These are phyloP conservation scores for Rubus idaeus DNA, from an alignment of 306 rosid species.

Conservation along the genomic window DNA sequence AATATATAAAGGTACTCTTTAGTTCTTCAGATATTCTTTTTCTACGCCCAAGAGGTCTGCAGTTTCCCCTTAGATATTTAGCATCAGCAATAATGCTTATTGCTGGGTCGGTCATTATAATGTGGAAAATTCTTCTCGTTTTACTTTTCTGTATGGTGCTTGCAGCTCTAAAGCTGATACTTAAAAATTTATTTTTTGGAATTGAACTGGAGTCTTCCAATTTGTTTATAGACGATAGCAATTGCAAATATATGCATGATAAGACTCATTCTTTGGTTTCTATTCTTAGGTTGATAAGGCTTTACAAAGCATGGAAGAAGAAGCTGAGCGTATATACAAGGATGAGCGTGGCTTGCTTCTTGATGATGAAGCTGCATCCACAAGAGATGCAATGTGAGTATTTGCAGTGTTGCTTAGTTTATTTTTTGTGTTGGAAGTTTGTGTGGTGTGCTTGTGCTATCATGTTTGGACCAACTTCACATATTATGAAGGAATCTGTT, in stretches of 20 bases:
- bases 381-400: slow-evolving; percentile 95
- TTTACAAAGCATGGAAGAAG: slow-evolving; percentile 85
- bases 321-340: slow-evolving; percentile 89
- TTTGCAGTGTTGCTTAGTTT: slow-evolving; percentile 12
- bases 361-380: slow-evolving; percentile 94
- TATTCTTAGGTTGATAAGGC: slow-evolving; percentile 84
- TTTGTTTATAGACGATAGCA: neutral
- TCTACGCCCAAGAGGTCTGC: neutral
- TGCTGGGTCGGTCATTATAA: neutral
- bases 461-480: neutral
- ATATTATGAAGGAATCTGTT: neutral
- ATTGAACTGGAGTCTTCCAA: neutral
- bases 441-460: neutral
- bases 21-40: neutral
- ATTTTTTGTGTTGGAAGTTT: neutral
- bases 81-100: neutral
- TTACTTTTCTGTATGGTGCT: neutral
- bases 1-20: neutral
- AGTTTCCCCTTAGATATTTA: neutral
- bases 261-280: neutral
- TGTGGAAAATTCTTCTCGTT: neutral
- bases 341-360: slow-evolving; percentile 83
- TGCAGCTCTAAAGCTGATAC: neutral
- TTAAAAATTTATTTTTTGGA: neutral
- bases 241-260: neutral